Conservation (phyloP, 2,329 filamentous ascomycete genomes). For the Xylaria sp. region DNA sequence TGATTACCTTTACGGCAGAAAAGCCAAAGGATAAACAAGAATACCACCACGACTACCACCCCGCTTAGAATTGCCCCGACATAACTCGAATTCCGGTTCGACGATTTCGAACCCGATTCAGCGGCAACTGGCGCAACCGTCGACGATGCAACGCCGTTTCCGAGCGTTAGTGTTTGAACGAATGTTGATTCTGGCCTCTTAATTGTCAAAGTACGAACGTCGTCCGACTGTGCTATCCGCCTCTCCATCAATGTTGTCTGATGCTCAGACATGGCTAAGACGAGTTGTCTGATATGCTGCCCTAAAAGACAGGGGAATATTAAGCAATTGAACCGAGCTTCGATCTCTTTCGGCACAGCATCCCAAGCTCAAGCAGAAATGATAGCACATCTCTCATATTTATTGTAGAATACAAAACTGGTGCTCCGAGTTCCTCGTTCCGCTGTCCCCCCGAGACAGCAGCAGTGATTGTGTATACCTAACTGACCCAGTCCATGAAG, state of each 20-base stretch:
- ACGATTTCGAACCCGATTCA: conserved; percentile 34
- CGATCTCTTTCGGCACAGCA: not conserved
- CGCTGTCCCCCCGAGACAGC: conserved; percentile 1
- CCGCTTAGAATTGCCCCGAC: conserved; percentile 47
- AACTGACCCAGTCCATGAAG: conserved; percentile 9
- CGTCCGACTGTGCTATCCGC: conserved; percentile 9
- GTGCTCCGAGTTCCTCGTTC: not conserved
- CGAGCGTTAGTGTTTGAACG: conserved; percentile 43
- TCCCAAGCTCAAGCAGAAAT: not conserved
- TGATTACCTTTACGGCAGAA: conserved; percentile 44
- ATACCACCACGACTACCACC: conserved; percentile 41
- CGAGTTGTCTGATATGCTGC: not conserved
- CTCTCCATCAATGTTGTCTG: conserved; percentile 8
- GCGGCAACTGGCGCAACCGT: conserved; percentile 37
- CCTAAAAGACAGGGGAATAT: not conserved
- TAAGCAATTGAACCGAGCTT: not conserved
- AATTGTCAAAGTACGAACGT: conserved; percentile 45
- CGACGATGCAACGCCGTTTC: conserved; percentile 36
- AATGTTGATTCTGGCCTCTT: conserved; percentile 39
- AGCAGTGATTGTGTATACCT: conserved; percentile 4
- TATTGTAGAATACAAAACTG: conserved; percentile 13
- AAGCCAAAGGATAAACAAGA: conserved; percentile 43
- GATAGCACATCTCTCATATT: conserved; percentile 3
- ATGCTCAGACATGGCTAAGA: conserved; percentile 4
- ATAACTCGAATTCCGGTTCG: conserved; percentile 29